Evolutionary conservation across 352 stramenopile genomes (phyloP), one percentile per base, ranked within the genome.

Genomic region (Phytophthora pisi): DNA sequence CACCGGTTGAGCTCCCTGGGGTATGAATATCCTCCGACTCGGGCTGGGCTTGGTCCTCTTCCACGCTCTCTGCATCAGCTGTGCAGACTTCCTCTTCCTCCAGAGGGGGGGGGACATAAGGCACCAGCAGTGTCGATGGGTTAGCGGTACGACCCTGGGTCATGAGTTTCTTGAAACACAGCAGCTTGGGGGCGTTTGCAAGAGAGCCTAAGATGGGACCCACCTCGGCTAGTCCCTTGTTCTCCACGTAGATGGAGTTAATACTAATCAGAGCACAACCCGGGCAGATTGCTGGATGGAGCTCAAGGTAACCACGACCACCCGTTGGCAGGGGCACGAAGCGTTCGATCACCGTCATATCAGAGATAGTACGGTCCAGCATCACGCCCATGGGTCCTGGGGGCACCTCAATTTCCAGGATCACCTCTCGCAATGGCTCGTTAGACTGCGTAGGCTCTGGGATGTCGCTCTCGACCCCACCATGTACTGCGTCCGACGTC

Each of bases 131-230:
- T 16, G 83, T 89, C 23, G 84, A 83, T 11, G 88, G 88, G 49
- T 88, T 92, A n/a, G 85, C 87, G 1, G 81, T 88, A 11, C 83
- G 81, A 10, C 84, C 86, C 45, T 78, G 74, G 30, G 82, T 87
- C 74, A 93, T 93, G 11, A 93, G 82, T 54, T 94, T 94, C 66
- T 93, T 96, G 65, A 96, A 96, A n/a, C 82, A 81, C 54, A 96
- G 63, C 18, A 93, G 68, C 42, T 93, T 92, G 16, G 78, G 74
- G 31, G 74, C 70, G 9, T 77, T 74, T 11, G 77, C 56, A 13
- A 92, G 74, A 10, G 82, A 86, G 18, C 70, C 85, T 18, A 96
- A 67, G 18, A 94, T 86, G 9, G 82, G 74, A 0, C 88, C 88
- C 8, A 96, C 76, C 57, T 95, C 88, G 3, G 81, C 77, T 6